A percentile compares a stretch with the other conserved stretches of the same genome.
Evolutionary conservation across 495 filamentous ascomycete species (phyloP).

Genomic region (Tuber magnatum): DNA sequence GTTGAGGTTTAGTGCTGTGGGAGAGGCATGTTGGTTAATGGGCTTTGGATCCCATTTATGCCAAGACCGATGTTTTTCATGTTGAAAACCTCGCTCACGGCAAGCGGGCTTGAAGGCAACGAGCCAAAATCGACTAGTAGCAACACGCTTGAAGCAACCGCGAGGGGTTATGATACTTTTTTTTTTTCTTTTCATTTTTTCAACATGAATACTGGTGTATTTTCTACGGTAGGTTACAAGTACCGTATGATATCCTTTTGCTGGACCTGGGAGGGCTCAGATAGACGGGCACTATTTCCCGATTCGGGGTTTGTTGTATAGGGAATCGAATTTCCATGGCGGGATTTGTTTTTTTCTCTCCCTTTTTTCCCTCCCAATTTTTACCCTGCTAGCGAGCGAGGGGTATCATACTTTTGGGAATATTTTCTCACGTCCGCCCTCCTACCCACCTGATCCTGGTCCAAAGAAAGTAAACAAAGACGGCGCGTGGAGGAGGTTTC

Average conservation of each 20-base stretch:
- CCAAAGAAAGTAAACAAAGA: slow-evolving; percentile 24
- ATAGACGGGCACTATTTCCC: neutral
- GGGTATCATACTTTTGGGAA: neutral
- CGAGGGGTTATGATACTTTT: neutral
- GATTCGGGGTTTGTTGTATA: neutral
- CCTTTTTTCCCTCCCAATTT: neutral
- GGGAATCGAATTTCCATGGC: neutral
- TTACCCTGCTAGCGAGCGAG: neutral
- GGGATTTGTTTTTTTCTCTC: neutral
- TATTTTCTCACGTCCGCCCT: neutral
- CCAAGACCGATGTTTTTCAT: slow-evolving; percentile 33
- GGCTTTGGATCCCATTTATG: slow-evolving; percentile 25
- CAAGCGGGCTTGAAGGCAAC: neutral
- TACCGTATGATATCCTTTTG: neutral
- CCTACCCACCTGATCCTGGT: slow-evolving; percentile 30
- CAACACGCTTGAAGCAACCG: neutral
- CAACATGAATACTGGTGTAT: neutral
- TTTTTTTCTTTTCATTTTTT: neutral
- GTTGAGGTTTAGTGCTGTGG: slow-evolving; percentile 28
- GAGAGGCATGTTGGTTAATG: slow-evolving; percentile 34
- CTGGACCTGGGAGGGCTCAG: neutral
- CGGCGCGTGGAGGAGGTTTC: slow-evolving; percentile 32
- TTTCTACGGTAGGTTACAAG: neutral
- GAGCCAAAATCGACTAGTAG: neutral
- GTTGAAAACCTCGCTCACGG: slow-evolving; percentile 15